These are phyloP conservation scores for Penicillium hesseltinei DNA, from an alignment of 2,329 filamentous ascomycete species.

Conservation along the genomic window DNA sequence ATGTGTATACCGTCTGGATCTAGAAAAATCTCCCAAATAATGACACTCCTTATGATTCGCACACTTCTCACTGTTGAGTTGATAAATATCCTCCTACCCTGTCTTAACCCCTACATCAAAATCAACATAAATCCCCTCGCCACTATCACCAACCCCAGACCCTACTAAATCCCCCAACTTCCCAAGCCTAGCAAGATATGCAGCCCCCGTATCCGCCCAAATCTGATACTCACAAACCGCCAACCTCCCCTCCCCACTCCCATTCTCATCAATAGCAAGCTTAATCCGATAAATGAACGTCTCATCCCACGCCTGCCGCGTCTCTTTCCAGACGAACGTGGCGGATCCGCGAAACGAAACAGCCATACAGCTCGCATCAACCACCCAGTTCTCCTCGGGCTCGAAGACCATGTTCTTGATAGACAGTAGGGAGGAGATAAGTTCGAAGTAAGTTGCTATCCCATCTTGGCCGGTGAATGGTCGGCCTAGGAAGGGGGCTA, in stretches of 20 bases:
- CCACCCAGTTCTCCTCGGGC: conserved; percentile 35
- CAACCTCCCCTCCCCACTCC: conserved; percentile 6
- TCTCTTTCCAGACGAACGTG: conserved; percentile 35
- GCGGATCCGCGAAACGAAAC: conserved; percentile 37
- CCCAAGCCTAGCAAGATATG: conserved; percentile 40
- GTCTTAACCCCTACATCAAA: background rate
- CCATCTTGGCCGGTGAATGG: conserved; percentile 39
- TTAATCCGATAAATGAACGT: conserved; percentile 41
- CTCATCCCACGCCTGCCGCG: conserved; percentile 42
- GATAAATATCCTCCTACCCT: background rate
- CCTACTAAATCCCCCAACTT: conserved; percentile 12
- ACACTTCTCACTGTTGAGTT: background rate
- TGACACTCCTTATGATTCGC: background rate
- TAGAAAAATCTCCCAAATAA: conserved; percentile 9
- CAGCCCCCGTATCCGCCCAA: conserved; percentile 47
- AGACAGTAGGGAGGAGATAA: conserved; percentile 30
- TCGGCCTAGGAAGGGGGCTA: conserved; percentile 45
- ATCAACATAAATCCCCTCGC: background rate
- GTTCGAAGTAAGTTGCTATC: conserved; percentile 38
- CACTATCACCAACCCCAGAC: background rate
- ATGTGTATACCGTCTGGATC: conserved; percentile 4
- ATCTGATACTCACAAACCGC: conserved; percentile 44
- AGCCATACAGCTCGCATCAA: conserved; percentile 34
- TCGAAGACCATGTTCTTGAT: conserved; percentile 42
- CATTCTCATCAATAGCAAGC: conserved; percentile 30